phyloP scores from a whole-genome alignment of 176 grass and related monocot species.

The Musa acuminata region DNA sequence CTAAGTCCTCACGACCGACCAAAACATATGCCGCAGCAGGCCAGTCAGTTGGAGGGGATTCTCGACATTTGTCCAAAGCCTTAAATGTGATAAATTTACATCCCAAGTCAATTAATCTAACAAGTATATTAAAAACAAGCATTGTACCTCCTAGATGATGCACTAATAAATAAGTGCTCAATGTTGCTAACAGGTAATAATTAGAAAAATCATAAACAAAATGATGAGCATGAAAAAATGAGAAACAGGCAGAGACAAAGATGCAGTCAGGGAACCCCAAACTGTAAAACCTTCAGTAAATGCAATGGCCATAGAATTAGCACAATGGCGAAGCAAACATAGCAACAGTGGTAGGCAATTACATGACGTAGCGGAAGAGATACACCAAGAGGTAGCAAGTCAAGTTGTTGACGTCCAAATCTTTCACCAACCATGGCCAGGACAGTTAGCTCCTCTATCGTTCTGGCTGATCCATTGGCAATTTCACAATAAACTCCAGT shows the following conservation, averaged over 20 bases:
- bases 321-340: background rate
- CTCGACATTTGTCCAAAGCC: conserved; percentile 84
- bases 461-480: conserved; percentile 74
- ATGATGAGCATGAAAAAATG: background rate
- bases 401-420: conserved; percentile 70
- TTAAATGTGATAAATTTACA: conserved; percentile 12
- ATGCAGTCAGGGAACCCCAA: background rate
- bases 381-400: conserved; percentile 75
- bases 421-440: conserved; percentile 90
- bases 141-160: background rate
- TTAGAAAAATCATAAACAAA: background rate
- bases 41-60: conserved; percentile 85
- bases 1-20: conserved; percentile 85
- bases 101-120: background rate
- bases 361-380: conserved; percentile 94
- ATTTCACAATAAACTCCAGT: conserved; percentile 88
- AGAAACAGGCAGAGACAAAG: background rate
- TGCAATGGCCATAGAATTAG: background rate
- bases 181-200: background rate
- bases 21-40: conserved; percentile 72
- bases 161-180: background rate
- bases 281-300: background rate
- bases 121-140: background rate
- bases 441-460: conserved; percentile 64
- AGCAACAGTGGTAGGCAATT: conserved; percentile 12